Percentiles rank a stretch among this genome's conserved stretches.
Conservation (phyloP, 768 basidiomycete species). For the Amanita polypyramis region DNA sequence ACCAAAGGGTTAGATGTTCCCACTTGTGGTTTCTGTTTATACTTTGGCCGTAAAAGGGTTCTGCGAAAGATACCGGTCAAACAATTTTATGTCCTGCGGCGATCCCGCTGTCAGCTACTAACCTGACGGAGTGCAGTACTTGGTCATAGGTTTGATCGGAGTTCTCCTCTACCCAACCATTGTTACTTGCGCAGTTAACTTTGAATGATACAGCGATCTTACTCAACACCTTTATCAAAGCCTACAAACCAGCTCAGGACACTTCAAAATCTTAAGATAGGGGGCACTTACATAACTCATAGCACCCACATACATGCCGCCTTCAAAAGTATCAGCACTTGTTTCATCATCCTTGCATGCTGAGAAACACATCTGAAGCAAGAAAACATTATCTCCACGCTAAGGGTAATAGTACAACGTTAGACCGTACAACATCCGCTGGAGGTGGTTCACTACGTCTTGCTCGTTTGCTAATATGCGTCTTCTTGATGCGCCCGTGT, state of each 20-base stretch:
- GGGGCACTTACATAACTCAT: slow-evolving; percentile 62
- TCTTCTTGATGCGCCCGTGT: slow-evolving; percentile 41
- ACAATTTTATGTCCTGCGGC: not conserved
- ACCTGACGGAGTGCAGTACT: slow-evolving; percentile 49
- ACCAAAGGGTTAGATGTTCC: slow-evolving; percentile 4
- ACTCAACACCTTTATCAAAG: slow-evolving; percentile 47
- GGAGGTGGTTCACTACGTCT: slow-evolving; percentile 37
- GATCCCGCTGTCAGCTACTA: slow-evolving; percentile 7
- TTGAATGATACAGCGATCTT: slow-evolving; percentile 9
- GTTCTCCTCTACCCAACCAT: slow-evolving; percentile 24
- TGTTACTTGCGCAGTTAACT: not conserved
- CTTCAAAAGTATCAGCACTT: slow-evolving; percentile 59
- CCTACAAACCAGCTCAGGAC: slow-evolving; percentile 26
- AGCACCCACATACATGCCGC: slow-evolving; percentile 61
- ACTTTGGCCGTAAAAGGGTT: slow-evolving; percentile 45
- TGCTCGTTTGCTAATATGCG: slow-evolving; percentile 23
- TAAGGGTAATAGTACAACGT: not conserved
- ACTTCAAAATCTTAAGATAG: not conserved
- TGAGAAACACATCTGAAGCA: slow-evolving; percentile 53
- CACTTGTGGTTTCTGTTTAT: slow-evolving; percentile 8
- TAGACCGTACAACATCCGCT: slow-evolving; percentile 56
- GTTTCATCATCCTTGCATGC: slow-evolving; percentile 64
- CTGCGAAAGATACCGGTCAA: slow-evolving; percentile 17
- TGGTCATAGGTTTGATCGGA: slow-evolving; percentile 59
- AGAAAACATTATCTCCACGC: not conserved